Evolutionary conservation across 805 yeast genomes (phyloP).

Genomic region (Isabelozyma gotoi): DNA sequence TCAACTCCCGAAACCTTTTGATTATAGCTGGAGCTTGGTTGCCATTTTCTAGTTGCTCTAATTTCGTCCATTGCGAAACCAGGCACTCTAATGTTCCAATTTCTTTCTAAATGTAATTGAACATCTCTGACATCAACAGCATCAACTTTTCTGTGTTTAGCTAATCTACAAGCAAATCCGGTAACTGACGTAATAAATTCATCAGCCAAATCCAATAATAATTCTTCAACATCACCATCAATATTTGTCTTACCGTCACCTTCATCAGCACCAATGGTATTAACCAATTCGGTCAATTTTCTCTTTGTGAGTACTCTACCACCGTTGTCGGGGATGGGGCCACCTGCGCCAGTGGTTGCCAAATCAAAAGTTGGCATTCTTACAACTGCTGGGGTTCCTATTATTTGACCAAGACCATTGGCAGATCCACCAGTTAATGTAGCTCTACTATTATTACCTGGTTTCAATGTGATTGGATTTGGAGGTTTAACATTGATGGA

Average conservation of each 20-base stretch:
- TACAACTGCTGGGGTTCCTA: constrained; percentile 73
- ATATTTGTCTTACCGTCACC: constrained; percentile 89
- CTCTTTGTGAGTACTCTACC: constrained; percentile 86
- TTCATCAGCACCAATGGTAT: constrained; percentile 77
- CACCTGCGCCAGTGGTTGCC: constrained; percentile 28
- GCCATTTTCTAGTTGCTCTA: constrained; percentile 71
- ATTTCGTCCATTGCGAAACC: constrained; percentile 93
- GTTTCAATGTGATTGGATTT: constrained; percentile 61
- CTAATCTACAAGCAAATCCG: constrained; percentile 88
- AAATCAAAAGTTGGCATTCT: constrained; percentile 82
- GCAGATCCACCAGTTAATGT: constrained; percentile 84
- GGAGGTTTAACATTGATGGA: constrained; percentile 66
- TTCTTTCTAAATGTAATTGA: constrained; percentile 85
- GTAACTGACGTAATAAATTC: constrained; percentile 92
- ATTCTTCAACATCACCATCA: constrained; percentile 95
- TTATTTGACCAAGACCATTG: constrained; percentile 56
- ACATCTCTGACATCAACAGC: constrained; percentile 85
- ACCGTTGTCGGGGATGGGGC: constrained; percentile 51
- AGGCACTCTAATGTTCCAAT: constrained; percentile 94
- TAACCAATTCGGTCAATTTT: constrained; percentile 83
- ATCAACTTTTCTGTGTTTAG: constrained; percentile 91
- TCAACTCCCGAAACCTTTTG: constrained; percentile 71
- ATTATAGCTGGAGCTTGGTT: constrained; percentile 59
- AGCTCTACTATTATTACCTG: constrained; percentile 56
- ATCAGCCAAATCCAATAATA: constrained; percentile 88